These are phyloP conservation scores for Letharia lupina DNA, from an alignment of 495 filamentous ascomycete genomes.

Conservation along the genomic window DNA sequence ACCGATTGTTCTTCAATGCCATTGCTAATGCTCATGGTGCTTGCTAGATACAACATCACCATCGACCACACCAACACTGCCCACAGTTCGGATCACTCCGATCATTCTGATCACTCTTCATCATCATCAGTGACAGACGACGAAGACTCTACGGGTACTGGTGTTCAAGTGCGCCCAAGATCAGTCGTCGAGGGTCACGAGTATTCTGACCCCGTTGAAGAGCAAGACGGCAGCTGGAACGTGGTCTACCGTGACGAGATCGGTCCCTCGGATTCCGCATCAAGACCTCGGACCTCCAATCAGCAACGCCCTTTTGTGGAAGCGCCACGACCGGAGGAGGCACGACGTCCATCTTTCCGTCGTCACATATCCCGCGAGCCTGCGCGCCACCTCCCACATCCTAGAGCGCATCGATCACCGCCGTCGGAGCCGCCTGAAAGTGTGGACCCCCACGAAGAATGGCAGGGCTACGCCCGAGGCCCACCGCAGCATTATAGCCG, in stretches of 20 bases:
- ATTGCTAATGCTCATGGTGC: constrained; percentile 13
- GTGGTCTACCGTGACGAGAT: constrained; percentile 55
- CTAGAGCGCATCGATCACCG: constrained; percentile 40
- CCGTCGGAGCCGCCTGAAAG: constrained; percentile 47
- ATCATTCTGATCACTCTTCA: not conserved
- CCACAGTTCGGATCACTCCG: constrained; percentile 25
- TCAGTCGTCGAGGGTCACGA: constrained; percentile 44
- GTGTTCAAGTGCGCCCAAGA: constrained; percentile 41
- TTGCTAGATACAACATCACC: constrained; percentile 41
- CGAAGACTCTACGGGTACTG: constrained; percentile 43
- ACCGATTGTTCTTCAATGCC: not conserved
- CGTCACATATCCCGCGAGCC: constrained; percentile 37
- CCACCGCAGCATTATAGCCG: constrained; percentile 28
- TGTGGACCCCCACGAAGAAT: constrained; percentile 47
- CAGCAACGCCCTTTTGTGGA: constrained; percentile 30
- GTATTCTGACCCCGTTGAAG: constrained; percentile 41
- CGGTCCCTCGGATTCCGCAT: constrained; percentile 78
- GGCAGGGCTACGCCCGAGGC: constrained; percentile 32
- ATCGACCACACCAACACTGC: constrained; percentile 34
- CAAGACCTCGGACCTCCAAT: constrained; percentile 48
- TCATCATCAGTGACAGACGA: constrained; percentile 35
- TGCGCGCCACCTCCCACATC: constrained; percentile 26
- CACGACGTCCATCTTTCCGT: constrained; percentile 36
- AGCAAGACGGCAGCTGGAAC: constrained; percentile 44
- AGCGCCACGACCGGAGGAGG: constrained; percentile 37